Evolutionary conservation across 2,329 filamentous ascomycete genomes (phyloP), one percentile per base, ranked within the genome.

Genomic region (Chaetothyriales sp.): DNA sequence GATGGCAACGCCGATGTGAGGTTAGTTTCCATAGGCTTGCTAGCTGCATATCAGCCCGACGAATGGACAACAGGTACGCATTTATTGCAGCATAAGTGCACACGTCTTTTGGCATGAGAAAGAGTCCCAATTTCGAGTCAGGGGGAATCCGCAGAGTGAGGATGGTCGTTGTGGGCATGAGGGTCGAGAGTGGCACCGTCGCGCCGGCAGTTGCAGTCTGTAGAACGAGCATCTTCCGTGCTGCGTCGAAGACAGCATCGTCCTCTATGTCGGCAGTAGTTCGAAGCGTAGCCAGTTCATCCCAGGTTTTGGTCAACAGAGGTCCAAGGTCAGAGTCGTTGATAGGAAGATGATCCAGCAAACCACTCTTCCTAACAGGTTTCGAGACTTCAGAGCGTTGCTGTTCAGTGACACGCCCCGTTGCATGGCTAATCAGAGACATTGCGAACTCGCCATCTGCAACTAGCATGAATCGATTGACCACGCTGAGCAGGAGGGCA

Each of bases 361-460:
- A 46, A 28, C 58, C 58, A 12, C 52, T 49, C 44, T 58, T 60
- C 42, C 58, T 46, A 7, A 57, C 52, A 2, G 58, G 56, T 19
- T 49, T 49, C 7, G 28, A 18, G 3, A 74, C 72, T 26, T 64
- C 58, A 1, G 64, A 57, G 49, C 62, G 74, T 74, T 85, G 86
- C 47, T 86, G 80, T 56, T 78, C 81, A n/a, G 79, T 76, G 20
- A 92, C 76, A 58, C 81, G 83, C 50, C 83, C 79, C 58, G 95
- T 87, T 1, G 90, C 87, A 68, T 95, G 86, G 36, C 83, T 78
- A 1, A 93, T 86, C 22, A 98, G 68, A 0, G 84, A 83, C 67
- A 92, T 81, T 18, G 89, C 87, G 64, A 98, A 98, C 64, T 96
- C 92, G 49, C 90, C 90, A 32, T 86, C 78, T 1, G 84, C 83